Base-by-base conservation (phyloP, 345 rosid genomes). In the Melaleuca alternifolia region DNA sequence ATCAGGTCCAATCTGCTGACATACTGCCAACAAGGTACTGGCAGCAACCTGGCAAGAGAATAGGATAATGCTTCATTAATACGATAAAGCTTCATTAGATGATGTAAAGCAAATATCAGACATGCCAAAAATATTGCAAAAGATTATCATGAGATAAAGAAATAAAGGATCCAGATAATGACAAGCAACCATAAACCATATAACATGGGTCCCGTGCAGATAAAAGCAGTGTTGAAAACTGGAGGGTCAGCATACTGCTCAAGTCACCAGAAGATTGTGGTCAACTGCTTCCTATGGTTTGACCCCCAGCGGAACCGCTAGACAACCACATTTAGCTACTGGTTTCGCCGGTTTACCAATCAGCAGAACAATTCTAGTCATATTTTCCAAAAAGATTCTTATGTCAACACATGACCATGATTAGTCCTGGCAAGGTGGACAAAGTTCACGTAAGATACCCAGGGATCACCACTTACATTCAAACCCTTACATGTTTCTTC, bases 1-100 rank as follows among this genome's bases (percentile, higher is more conserved):
- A 82, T 97, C 99, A 76, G 98, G 96, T 88, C 99, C 99, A 90
- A 97, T 93, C 85, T 92, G 93, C 92, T 97, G 94, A 90, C 98
- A 95, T 91, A 95, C 91, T 86, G 94, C 91, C 93, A 93, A 88
- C 76, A 97, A 91, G 84, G 95, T 87, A 54, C 93, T 89, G 71
- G 96, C 95, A 89, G 98, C 97, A 91, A 95, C 94, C 99, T 96
- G 92, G 48, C 13, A 71, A 71, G 81, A 71, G 48, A 37, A 71
- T 37, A 71, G 81, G 81, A 71, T 71, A 37, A 37, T 21, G 14
- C 81, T 71, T 71, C 48, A n/a, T n/a, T n/a, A n/a, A n/a, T n/a
- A n/a, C n/a, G 81, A 71, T 71, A 37, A 37, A 11, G 14, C 81
- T 71, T 71, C 48, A 71, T 37, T 71, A 48, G 48, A 71, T 33